Conservation (phyloP, 192 early-diverging fungal genomes). For the Coemansia sp. region DNA sequence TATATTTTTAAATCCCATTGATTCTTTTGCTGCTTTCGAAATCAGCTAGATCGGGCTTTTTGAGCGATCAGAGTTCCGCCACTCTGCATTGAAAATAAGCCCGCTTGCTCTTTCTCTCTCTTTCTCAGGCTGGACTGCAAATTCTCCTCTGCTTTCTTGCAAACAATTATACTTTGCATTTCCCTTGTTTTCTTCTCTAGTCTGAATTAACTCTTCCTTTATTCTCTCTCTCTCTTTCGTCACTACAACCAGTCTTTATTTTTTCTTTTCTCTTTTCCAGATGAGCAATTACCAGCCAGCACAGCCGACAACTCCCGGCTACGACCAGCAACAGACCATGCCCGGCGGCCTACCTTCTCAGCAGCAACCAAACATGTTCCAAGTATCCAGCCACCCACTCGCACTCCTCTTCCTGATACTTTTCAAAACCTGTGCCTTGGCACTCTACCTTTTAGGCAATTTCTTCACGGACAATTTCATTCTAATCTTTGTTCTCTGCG, state of each 20-base stretch:
- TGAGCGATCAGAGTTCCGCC: neutral
- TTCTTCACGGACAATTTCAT: conserved; percentile 86
- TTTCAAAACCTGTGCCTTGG: conserved; percentile 82
- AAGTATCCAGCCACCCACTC: conserved; percentile 73
- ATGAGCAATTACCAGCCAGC: conserved; percentile 6
- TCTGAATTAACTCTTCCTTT: neutral
- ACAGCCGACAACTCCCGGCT: conserved; percentile 1
- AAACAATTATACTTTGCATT: no score
- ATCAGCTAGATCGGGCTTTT: neutral
- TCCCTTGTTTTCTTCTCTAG: neutral
- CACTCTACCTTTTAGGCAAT: conserved; percentile 83
- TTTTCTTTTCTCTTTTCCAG: conserved; percentile 1
- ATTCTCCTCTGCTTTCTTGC: no score
- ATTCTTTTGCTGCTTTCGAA: neutral
- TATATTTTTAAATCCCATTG: no score
- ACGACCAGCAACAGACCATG: neutral
- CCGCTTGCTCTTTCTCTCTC: neutral
- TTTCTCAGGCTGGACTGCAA: neutral
- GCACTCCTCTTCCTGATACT: conserved; percentile 88
- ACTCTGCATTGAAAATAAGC: no score
- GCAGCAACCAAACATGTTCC: conserved; percentile 47
- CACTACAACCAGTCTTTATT: neutral
- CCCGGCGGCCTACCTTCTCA: conserved; percentile 1
- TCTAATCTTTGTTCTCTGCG: conserved; percentile 87
- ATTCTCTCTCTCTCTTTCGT: neutral